phyloP scores from a whole-genome alignment of 2,329 filamentous ascomycete genomes.

The Pseudopithomyces maydicus region DNA sequence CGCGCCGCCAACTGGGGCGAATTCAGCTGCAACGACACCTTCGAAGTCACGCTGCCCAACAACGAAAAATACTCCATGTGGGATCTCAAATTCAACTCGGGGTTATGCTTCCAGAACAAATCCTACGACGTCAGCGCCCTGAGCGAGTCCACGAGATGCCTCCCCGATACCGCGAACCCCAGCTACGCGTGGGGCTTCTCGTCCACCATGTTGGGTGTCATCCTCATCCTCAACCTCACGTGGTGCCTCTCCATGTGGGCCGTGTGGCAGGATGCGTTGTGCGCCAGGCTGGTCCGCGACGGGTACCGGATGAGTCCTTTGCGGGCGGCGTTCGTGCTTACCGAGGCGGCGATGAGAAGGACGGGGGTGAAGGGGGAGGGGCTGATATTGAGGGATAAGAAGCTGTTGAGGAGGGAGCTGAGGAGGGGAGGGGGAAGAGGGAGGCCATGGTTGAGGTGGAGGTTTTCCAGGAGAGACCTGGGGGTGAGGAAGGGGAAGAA shows the following conservation, averaged over 20 bases:
- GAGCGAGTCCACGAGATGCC: conserved; percentile 23
- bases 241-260: conserved; percentile 43
- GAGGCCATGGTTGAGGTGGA: conserved; percentile 18
- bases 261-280: conserved; percentile 42
- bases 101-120: not conserved
- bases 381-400: conserved; percentile 22
- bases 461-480: not conserved
- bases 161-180: conserved; percentile 32
- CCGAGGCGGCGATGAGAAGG: conserved; percentile 25
- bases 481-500: not conserved
- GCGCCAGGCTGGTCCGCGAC: conserved; percentile 25
- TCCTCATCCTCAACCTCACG: conserved; percentile 35
- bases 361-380: conserved; percentile 24
- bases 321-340: conserved; percentile 35
- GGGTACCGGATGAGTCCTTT: conserved; percentile 40
- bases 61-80: conserved; percentile 19
- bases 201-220: conserved; percentile 36
- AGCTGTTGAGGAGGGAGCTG: conserved; percentile 24
- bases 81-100: conserved; percentile 9
- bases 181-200: conserved; percentile 47
- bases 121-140: conserved; percentile 1
- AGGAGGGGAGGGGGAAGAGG: conserved; percentile 16
- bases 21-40: conserved; percentile 13
- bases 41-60: conserved; percentile 13
- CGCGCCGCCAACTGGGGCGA: not conserved